A percentile compares a stretch with the other conserved stretches of the same genome.
Conservation (phyloP, 2,329 filamentous ascomycete species). For the Colletotrichum eremochloae region DNA sequence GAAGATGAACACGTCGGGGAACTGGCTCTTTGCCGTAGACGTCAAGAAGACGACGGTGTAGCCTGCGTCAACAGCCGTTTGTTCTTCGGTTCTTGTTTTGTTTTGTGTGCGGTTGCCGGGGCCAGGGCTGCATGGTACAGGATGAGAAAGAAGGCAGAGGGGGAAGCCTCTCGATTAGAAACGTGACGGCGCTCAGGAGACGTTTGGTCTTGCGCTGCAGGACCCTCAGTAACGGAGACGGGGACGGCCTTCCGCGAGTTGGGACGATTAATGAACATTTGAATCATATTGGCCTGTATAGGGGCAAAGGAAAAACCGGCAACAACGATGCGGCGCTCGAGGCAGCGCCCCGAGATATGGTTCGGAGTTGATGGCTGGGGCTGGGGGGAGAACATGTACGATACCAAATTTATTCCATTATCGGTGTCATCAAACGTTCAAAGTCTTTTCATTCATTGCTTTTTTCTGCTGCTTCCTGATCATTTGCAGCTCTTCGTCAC, state of each 20-base stretch:
- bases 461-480: background rate
- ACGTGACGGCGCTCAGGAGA: background rate
- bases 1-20: conserved; percentile 22
- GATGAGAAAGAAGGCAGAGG: no score
- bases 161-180: background rate
- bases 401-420: conserved; percentile 27
- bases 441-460: conserved; percentile 30
- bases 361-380: background rate
- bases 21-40: conserved; percentile 39
- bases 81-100: background rate
- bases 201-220: background rate
- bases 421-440: conserved; percentile 36
- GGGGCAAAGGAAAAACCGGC: background rate
- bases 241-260: no score
- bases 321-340: conserved; percentile 1
- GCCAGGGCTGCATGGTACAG: background rate
- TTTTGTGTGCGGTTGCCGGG: background rate
- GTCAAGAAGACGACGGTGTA: conserved; percentile 16
- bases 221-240: background rate
- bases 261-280: background rate
- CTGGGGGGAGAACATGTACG: conserved; percentile 3
- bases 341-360: conserved; percentile 10
- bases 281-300: background rate
- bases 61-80: background rate
- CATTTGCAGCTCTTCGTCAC: conserved; percentile 71